These are phyloP conservation scores for Rosa multiflora DNA, from an alignment of 306 rosid genomes.

Conservation along the genomic window DNA sequence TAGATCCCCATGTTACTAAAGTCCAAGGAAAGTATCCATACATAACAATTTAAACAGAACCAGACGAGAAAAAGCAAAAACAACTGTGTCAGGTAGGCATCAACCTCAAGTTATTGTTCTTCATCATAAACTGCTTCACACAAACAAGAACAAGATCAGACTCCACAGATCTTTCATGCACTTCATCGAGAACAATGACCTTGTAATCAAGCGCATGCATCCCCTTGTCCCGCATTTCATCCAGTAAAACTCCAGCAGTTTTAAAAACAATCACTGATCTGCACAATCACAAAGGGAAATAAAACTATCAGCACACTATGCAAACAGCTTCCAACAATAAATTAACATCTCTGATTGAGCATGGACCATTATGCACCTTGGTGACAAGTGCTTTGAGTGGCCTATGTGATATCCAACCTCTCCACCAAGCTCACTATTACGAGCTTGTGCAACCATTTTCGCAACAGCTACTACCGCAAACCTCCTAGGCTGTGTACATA, in stretches of 20 bases:
- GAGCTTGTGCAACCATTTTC: slow-evolving; percentile 80
- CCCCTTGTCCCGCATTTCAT: slow-evolving; percentile 82
- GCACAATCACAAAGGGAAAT: slow-evolving; percentile 15
- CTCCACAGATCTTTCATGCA: slow-evolving; percentile 93
- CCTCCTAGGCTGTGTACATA: slow-evolving; percentile 91
- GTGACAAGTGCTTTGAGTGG: slow-evolving; percentile 60
- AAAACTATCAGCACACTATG: neutral
- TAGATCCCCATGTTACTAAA: slow-evolving; percentile 26
- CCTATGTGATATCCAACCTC: slow-evolving; percentile 95
- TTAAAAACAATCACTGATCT: slow-evolving; percentile 77
- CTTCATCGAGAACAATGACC: slow-evolving; percentile 90
- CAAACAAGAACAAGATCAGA: slow-evolving; percentile 91
- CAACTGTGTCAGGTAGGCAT: slow-evolving; percentile 6
- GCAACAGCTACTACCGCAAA: slow-evolving; percentile 90
- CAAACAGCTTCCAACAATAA: neutral
- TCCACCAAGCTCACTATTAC: slow-evolving; percentile 67
- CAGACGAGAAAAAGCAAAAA: neutral
- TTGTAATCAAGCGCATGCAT: slow-evolving; percentile 68
- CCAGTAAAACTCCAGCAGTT: slow-evolving; percentile 93
- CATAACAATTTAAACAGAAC: neutral
- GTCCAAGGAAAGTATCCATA: slow-evolving; percentile 6
- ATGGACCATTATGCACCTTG: slow-evolving; percentile 36
- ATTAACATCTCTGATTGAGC: slow-evolving; percentile 4
- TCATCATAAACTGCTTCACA: slow-evolving; percentile 78
- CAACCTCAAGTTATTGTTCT: slow-evolving; percentile 73